These are phyloP conservation scores for Salix dunnii DNA, from an alignment of 345 rosid species.

Conservation along the genomic window DNA sequence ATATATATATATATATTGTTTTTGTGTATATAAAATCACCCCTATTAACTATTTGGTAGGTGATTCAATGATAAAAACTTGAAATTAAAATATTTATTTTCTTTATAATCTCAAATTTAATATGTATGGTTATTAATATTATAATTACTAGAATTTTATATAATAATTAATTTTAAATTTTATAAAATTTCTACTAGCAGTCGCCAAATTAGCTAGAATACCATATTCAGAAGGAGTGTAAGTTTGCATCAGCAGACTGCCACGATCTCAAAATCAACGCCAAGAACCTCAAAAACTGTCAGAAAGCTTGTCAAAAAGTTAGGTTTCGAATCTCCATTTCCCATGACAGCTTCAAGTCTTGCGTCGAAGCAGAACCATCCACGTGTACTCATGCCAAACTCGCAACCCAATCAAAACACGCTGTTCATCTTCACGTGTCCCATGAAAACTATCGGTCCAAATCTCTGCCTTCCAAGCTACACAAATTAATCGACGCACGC, in stretches of 20 bases:
- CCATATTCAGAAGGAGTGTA: not conserved
- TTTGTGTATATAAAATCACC: not conserved
- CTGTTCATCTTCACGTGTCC: constrained; percentile 6
- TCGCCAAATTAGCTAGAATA: not conserved
- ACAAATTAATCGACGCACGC: too few species aligned
- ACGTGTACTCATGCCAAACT: not conserved
- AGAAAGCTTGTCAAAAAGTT: not conserved
- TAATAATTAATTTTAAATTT: too few species aligned
- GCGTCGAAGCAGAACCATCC: not conserved
- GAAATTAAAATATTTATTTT: too few species aligned
- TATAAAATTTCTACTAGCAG: not conserved
- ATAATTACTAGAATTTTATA: rapidly evolving
- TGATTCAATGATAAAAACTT: too few species aligned
- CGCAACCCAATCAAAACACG: not conserved
- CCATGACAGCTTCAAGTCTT: constrained; percentile 1
- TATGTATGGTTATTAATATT: too few species aligned
- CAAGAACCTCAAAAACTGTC: not conserved
- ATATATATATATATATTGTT: too few species aligned
- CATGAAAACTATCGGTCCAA: not conserved
- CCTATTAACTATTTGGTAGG: not conserved
- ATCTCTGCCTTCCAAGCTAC: not conserved
- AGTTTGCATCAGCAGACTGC: not conserved
- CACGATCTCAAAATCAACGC: constrained; percentile 1
- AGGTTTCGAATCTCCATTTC: not conserved
- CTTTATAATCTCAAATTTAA: too few species aligned